Conservation (phyloP, 2,329 filamentous ascomycete species). For the Trichoderma harzianum region DNA sequence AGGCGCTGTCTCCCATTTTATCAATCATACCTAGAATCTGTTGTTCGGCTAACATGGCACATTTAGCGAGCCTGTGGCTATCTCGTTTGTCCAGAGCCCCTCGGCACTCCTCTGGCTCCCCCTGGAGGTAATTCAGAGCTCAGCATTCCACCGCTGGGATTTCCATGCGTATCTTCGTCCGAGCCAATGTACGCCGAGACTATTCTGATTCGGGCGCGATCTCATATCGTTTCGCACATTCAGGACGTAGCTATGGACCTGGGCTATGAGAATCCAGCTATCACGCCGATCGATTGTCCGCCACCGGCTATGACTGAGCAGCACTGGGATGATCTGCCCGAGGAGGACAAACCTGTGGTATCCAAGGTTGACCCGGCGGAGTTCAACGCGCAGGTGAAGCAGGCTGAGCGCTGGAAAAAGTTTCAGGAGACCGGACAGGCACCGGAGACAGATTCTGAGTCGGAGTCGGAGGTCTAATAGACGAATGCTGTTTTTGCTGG, state of each 20-base stretch:
- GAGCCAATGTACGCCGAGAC: constrained; percentile 57
- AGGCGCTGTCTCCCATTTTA: constrained; percentile 21
- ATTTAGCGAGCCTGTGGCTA: constrained; percentile 59
- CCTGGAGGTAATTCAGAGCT: constrained; percentile 46
- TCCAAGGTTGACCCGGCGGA: constrained; percentile 19
- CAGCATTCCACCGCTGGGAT: constrained; percentile 50
- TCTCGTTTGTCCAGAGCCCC: constrained; percentile 47
- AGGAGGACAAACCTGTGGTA: constrained; percentile 31
- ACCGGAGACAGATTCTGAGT: constrained; percentile 26
- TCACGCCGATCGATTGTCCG: neutral
- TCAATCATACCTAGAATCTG: neutral
- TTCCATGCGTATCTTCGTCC: constrained; percentile 67
- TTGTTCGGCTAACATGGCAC: constrained; percentile 14
- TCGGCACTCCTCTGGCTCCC: constrained; percentile 52
- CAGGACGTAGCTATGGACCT: constrained; percentile 47
- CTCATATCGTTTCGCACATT: constrained; percentile 58
- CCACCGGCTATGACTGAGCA: constrained; percentile 23
- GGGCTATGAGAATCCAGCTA: constrained; percentile 36
- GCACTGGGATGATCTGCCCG: constrained; percentile 31
- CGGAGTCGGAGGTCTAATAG: neutral
- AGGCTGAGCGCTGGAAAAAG: constrained; percentile 27
- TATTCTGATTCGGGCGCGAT: constrained; percentile 56
- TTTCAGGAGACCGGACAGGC: constrained; percentile 29
- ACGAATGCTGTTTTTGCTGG: neutral
- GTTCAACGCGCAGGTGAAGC: constrained; percentile 27